Percentiles rank a stretch among this genome's conserved stretches.
phyloP scores from a whole-genome alignment of 2,329 filamentous ascomycete species.

The Alternaria infectoria region DNA sequence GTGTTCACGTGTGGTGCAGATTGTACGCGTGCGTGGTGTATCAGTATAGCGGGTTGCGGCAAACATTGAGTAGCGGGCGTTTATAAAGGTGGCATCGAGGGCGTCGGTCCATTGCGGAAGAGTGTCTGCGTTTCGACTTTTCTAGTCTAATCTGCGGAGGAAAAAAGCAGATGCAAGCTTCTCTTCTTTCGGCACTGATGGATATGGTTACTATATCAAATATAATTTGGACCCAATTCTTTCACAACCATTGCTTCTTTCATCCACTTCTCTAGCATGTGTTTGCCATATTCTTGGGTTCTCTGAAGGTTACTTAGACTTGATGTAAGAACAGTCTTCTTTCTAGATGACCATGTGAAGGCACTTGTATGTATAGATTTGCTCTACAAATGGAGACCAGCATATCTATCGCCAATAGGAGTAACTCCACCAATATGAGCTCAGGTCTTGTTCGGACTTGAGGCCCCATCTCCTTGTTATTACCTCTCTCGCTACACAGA shows the following conservation, averaged over 20 bases:
- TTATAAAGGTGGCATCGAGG: conserved; percentile 9
- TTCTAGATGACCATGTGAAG: too few species aligned
- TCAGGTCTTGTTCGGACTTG: too few species aligned
- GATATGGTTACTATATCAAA: background rate
- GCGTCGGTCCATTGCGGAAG: conserved; percentile 4
- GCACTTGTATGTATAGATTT: too few species aligned
- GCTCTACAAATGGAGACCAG: too few species aligned
- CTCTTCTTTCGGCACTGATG: background rate
- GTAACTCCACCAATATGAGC: too few species aligned
- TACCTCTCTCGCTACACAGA: background rate
- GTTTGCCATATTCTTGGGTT: background rate
- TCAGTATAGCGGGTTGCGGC: background rate
- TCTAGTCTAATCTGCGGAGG: background rate
- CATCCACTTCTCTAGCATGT: background rate
- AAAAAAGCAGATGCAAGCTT: background rate
- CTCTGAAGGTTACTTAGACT: background rate
- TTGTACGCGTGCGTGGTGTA: background rate
- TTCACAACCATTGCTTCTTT: background rate
- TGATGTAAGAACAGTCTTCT: too few species aligned
- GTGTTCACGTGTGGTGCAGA: background rate
- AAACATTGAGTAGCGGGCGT: conserved; percentile 8
- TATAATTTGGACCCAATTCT: background rate
- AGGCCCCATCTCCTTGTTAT: too few species aligned
- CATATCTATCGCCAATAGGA: too few species aligned
- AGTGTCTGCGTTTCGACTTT: background rate